Base-by-base conservation (phyloP, 208 protist species). In the Acanthamoeba sp. region DNA sequence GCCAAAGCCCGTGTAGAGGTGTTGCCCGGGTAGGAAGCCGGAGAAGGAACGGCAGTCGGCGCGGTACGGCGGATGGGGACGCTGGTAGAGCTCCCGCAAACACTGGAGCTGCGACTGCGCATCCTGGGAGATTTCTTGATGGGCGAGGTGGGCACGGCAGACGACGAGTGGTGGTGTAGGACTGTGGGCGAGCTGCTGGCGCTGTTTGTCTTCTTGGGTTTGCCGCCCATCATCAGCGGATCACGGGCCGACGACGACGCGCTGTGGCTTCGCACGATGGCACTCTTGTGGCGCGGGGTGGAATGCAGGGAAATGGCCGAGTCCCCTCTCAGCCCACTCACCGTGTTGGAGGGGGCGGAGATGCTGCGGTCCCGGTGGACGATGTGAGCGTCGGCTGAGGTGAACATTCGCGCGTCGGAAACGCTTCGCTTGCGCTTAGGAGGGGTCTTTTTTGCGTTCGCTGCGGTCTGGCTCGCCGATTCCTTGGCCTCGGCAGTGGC, bases 331-430 rank as follows among this genome's bases (percentile, higher is more conserved):
- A n/a, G n/a, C n/a, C n/a, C n/a, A n/a, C 12, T 14, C 2, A 36
- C n/a, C 1, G 62, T 34, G 62, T 34, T 7, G 27, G 18, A 34
- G 10, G 62, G 62, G 14, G 62, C 71, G 16, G 71, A 80, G 22
- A 20, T 34, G 71, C 71, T 80, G 40, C 71, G 71, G 40, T 80
- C 71, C n/a, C 78, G 78, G 34, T 59, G 78, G 16, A 87, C 45
- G 29, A 38, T 14, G 20, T 32, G 18, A 14, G 38, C 22, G 34
- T 87, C 78, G 45, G 42, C 78, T 12, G 78, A 87, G 10, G 78
- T 3, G 7, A 59, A 87, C 78, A 87, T 87, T 3, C 42, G 78
- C 14, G 78, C 78, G 34, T 84, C 73, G 27, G 78, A 87, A 4
- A 87, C 34, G 78, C 78, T 87, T 12, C 78, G 18, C 38, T 50